Evolutionary conservation across 2,329 filamentous ascomycete species (phyloP), one percentile per base, ranked within the genome.

Genomic region (Triangularia setosa): DNA sequence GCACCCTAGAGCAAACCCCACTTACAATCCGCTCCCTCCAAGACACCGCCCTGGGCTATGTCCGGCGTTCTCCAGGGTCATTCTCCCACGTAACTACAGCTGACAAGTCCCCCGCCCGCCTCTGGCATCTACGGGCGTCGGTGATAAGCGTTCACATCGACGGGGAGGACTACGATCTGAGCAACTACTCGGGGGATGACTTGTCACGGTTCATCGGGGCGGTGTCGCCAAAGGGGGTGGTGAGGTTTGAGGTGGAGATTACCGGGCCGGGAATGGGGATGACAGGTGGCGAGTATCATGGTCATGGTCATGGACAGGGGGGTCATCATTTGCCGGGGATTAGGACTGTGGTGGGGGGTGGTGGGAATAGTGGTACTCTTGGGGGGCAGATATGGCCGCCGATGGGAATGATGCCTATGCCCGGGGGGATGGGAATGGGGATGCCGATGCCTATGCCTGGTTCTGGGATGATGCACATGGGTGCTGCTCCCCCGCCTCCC

Each of bases 131-230:
- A 44, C 63, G 70, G 16, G 72, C 72, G 11, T 53, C 57, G 23
- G 68, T 75, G 12, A 67, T 66, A 18, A 58, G 64, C 8, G 71
- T 70, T 25, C 60, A 65, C 23, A 68, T 73, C 58, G 73, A 68
- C 21, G 64, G 63, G 58, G 70, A 71, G 61, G 65, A 66, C 27
- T 76, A 73, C 63, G 73, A 76, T 40, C 64, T 77, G 69, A 69
- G 65, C 11, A 61, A 63, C 52, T 76, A 73, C 60, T 60, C 58
- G 6, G 70, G 71, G 11, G 75, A 75, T 44, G 73, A 76, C 65
- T 53, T 77, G 27, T 65, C 69, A 1, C 61, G 67, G 57, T 60
- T 76, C 54, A 72, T 76, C 44, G 64, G 57, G 2, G 65, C 67
- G 16, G 14, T 61, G 30, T 1, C 12, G 44, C 16, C 21, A 16